Evolutionary conservation across 2,329 filamentous ascomycete genomes (phyloP).

Genomic region (Ciborinia camelliae): DNA sequence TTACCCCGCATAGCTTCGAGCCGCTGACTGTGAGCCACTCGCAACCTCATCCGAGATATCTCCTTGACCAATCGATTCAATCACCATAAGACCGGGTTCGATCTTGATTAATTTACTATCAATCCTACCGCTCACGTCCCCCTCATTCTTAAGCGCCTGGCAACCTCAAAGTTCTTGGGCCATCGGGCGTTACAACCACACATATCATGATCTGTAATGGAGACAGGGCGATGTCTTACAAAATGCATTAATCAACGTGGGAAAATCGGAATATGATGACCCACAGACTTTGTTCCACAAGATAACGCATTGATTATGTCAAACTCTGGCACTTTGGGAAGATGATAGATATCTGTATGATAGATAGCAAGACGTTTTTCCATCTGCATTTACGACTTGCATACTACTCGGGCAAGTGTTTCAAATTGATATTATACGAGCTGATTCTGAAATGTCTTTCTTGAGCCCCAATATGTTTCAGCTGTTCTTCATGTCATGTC

Average conservation of each 20-base stretch:
- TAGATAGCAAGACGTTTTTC: not conserved
- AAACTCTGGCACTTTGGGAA: not conserved
- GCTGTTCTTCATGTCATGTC: not conserved
- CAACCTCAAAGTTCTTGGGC: not conserved
- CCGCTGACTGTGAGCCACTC: not conserved
- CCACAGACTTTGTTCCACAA: not conserved
- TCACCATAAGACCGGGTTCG: not conserved
- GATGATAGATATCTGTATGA: not conserved
- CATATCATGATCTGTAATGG: not conserved
- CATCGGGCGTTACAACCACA: not conserved
- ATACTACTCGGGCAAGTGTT: not conserved
- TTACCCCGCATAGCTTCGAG: slow-evolving; percentile 2
- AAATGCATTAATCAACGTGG: not conserved
- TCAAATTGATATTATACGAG: not conserved
- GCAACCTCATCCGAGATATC: slow-evolving; percentile 1
- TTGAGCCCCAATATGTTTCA: not conserved
- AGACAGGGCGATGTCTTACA: not conserved
- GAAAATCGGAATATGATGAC: not conserved
- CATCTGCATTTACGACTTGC: not conserved
- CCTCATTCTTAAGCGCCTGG: not conserved
- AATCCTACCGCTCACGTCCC: too few species aligned
- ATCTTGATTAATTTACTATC: too few species aligned
- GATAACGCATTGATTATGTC: not conserved
- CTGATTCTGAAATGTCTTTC: not conserved
- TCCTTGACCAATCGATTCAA: not conserved